phyloP scores from a whole-genome alignment of 495 filamentous ascomycete genomes.

The Oidiodendron maius region DNA sequence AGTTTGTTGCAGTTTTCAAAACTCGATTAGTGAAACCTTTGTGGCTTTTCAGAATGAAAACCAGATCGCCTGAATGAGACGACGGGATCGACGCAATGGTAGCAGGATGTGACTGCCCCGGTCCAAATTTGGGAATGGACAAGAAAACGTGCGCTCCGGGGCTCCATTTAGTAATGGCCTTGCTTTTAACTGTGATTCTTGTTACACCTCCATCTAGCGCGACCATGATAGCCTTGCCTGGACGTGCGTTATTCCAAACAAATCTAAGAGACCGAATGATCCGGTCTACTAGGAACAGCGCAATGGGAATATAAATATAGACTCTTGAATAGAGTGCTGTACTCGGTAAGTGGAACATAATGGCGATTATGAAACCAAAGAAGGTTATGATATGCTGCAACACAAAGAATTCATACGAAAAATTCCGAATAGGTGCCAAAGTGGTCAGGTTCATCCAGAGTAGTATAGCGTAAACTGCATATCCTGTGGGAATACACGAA shows the following conservation, averaged over 20 bases:
- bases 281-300: slow-evolving; percentile 65
- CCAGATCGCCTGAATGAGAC: slow-evolving; percentile 52
- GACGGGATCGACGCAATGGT: slow-evolving; percentile 56
- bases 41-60: slow-evolving; percentile 65
- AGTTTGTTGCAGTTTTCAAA: slow-evolving; percentile 10
- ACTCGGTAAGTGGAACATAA: slow-evolving; percentile 60
- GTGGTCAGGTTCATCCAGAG: slow-evolving; percentile 67
- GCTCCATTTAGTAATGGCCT: slow-evolving; percentile 61
- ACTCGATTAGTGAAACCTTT: slow-evolving; percentile 66
- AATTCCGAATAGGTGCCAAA: slow-evolving; percentile 61
- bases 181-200: slow-evolving; percentile 37
- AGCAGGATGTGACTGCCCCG: slow-evolving; percentile 74
- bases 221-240: slow-evolving; percentile 16
- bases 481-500: slow-evolving; percentile 45
- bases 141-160: slow-evolving; percentile 79
- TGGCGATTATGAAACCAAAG: slow-evolving; percentile 56
- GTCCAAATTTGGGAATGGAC: slow-evolving; percentile 61
- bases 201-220: slow-evolving; percentile 48
- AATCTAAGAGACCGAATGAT: slow-evolving; percentile 42
- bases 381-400: slow-evolving; percentile 71
- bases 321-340: slow-evolving; percentile 36
- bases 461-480: slow-evolving; percentile 68
- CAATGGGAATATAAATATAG: slow-evolving; percentile 70
- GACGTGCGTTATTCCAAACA: slow-evolving; percentile 59
- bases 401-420: slow-evolving; percentile 81